phyloP scores from a whole-genome alignment of 1,284 basidiomycete species.

The Tilletia horrida region DNA sequence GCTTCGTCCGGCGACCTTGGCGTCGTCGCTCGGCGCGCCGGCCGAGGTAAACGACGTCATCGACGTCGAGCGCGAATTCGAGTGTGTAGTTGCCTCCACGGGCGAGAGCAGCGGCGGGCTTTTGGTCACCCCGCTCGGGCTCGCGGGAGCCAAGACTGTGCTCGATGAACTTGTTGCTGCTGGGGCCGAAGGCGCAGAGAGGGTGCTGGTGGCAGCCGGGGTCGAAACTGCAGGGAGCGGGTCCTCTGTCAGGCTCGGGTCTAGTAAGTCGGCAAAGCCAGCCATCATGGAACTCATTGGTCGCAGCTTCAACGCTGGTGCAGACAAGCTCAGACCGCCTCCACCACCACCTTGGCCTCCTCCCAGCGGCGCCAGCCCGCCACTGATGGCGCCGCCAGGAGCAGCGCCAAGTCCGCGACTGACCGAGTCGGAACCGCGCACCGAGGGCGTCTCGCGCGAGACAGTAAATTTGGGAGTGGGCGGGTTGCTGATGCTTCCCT shows the following conservation, averaged over 20 bases:
- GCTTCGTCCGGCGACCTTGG: not conserved
- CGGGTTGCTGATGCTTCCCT: not conserved
- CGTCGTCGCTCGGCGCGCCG: not conserved
- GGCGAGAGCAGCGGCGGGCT: slow-evolving; percentile 12
- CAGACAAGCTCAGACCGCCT: not conserved
- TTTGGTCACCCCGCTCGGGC: not conserved
- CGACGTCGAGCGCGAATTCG: slow-evolving; percentile 3
- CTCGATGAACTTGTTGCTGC: not conserved
- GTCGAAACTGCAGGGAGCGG: no score
- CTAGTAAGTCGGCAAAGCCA: slow-evolving; percentile 39
- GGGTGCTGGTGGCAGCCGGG: slow-evolving; percentile 17
- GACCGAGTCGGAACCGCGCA: not conserved
- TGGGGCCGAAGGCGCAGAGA: slow-evolving; percentile 17
- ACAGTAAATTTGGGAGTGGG: slow-evolving; percentile 6
- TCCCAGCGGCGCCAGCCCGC: not conserved
- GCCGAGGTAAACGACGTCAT: slow-evolving; percentile 10
- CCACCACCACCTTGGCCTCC: not conserved
- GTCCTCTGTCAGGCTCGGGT: slow-evolving; percentile 29
- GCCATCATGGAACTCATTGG: slow-evolving; percentile 43
- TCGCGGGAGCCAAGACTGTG: not conserved
- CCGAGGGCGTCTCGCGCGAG: not conserved
- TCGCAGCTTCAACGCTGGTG: slow-evolving; percentile 36
- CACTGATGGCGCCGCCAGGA: not conserved
- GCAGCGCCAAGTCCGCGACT: not conserved
- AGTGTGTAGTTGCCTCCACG: not conserved